These are phyloP conservation scores for Musa itinerans DNA, from an alignment of 176 grass and related monocot genomes.

Conservation along the genomic window DNA sequence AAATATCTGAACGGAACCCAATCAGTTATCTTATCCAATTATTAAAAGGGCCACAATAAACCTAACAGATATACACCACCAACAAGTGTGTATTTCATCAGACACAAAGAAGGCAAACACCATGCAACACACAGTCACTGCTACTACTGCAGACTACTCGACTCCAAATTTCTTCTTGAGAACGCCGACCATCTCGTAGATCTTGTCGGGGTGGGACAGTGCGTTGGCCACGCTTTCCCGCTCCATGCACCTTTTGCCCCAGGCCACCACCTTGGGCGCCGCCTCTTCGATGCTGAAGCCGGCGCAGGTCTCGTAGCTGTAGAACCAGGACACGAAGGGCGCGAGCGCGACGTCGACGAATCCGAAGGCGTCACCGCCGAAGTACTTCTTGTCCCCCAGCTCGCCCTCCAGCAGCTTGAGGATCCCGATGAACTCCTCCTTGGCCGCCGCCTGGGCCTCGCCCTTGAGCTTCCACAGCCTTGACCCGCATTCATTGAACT, in stretches of 20 bases:
- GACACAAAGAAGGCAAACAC: too few species aligned
- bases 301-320: slow-evolving; percentile 21
- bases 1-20: too few species aligned
- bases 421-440: slow-evolving; percentile 25
- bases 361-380: slow-evolving; percentile 22
- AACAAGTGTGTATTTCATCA: too few species aligned
- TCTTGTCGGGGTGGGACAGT: slow-evolving; percentile 14
- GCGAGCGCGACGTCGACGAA: slow-evolving; percentile 27
- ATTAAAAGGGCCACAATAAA: too few species aligned
- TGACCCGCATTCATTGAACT: slow-evolving; percentile 13
- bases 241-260: too few species aligned
- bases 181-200: slow-evolving; percentile 17
- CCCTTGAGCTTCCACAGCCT: slow-evolving; percentile 25
- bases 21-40: too few species aligned
- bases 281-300: slow-evolving; percentile 18
- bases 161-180: slow-evolving; percentile 14
- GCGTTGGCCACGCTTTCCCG: too few species aligned
- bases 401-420: slow-evolving; percentile 26
- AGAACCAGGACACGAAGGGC: slow-evolving; percentile 32
- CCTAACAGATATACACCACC: too few species aligned
- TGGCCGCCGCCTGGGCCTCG: slow-evolving; percentile 25
- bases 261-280: slow-evolving; percentile 8
- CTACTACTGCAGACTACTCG: neutral
- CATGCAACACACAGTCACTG: neutral
- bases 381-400: slow-evolving; percentile 35